Percentiles rank a stretch among this genome's conserved stretches.
These are phyloP conservation scores for Auriculariales sp. DNA, from an alignment of 768 basidiomycete species.

Conservation along the genomic window DNA sequence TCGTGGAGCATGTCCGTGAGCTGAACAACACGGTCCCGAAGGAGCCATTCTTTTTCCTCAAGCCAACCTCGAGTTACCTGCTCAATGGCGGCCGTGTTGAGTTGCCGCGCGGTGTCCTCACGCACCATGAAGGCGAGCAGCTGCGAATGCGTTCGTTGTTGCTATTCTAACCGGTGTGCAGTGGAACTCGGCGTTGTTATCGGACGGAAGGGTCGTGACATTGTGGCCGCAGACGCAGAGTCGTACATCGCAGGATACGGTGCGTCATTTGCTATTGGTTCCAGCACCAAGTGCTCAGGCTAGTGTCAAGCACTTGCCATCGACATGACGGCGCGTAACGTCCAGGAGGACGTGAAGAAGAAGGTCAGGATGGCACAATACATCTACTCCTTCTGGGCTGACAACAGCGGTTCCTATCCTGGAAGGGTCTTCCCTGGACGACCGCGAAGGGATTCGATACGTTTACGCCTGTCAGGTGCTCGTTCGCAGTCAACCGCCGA, in stretches of 20 bases:
- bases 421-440: constrained; percentile 82
- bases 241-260: constrained; percentile 86
- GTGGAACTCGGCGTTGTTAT: constrained; percentile 98
- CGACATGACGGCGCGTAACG: constrained; percentile 92
- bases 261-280: constrained; percentile 18
- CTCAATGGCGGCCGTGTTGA: constrained; percentile 65
- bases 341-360: constrained; percentile 87
- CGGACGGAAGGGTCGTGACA: constrained; percentile 74
- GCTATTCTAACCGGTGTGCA: constrained; percentile 15
- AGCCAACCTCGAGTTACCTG: constrained; percentile 87
- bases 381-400: not conserved
- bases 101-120: constrained; percentile 68
- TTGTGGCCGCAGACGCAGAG: constrained; percentile 54
- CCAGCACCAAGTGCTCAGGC: too few species aligned
- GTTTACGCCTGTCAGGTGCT: constrained; percentile 47
- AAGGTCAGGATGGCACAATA: constrained; percentile 18
- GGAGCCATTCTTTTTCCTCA: constrained; percentile 98
- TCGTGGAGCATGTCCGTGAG: constrained; percentile 83
- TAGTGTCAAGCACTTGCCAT: constrained; percentile 61
- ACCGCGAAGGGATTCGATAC: constrained; percentile 95
- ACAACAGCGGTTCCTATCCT: too few species aligned
- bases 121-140: constrained; percentile 77
- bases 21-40: constrained; percentile 77
- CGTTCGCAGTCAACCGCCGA: not conserved
- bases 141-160: not conserved